Base-by-base conservation (phyloP, 805 yeast genomes). In the Candida dajiaensis region DNA sequence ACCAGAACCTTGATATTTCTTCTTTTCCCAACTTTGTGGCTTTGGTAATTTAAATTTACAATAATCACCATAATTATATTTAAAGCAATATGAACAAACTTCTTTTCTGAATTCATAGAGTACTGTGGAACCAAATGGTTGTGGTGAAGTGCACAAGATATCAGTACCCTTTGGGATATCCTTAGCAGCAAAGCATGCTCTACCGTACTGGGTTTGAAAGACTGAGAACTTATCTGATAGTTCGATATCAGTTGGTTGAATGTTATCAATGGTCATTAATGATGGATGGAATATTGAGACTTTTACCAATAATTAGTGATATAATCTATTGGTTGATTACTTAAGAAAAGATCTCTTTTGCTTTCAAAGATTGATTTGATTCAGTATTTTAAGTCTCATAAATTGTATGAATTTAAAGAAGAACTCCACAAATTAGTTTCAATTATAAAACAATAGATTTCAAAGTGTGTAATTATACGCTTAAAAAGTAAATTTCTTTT, bases 41-140 rank as follows among this genome's bases (percentile, higher is more conserved):
- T 48, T 42, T 1, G 51, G 41, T 1, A 72, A 51, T 46, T 68
- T 74, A 43, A 62, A 55, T 51, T 76, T 80, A 64, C 78, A 64
- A 36, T 66, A 64, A 29, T 61, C 64, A 0, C 85, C 83, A 50
- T 69, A 58, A 28, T 67, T 68, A 51, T 79, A 82, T 3, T 51
- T 45, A 55, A 71, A 78, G 52, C 89, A 82, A 49, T 58, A 54
- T 8, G 74, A 68, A 57, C 89, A 82, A 2, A 78, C 84, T 54
- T 82, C 88, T 51, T 80, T 81, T 42, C 77, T 72, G 58, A 79
- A 81, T 4, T 78, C 80, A 48, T 72, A 68, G 16, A 70, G 61
- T 3, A 81, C 68, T 1, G 77, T 67, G 15, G 72, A 64, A 10
- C 83, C 74, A 36, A 78, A 59, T 0, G 82, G 80, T 3, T 59